Percentiles rank a stretch among this genome's conserved stretches.
These are phyloP conservation scores for Colletotrichum cereale DNA, from an alignment of 2,329 filamentous ascomycete genomes.

Conservation along the genomic window DNA sequence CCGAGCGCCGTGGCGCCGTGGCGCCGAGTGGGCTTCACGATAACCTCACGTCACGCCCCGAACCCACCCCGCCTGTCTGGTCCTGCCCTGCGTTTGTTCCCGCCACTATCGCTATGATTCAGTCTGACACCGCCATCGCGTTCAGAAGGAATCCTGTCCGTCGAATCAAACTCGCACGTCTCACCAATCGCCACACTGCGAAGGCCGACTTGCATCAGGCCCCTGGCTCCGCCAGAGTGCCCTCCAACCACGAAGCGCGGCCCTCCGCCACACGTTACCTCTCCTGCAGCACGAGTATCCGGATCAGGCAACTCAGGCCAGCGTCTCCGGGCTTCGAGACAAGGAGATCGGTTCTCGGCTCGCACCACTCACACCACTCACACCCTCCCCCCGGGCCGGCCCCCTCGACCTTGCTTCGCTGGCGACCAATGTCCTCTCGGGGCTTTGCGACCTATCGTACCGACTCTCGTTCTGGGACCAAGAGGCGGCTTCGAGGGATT, in stretches of 20 bases:
- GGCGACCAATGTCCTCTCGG: constrained; percentile 21
- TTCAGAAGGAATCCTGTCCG: neutral
- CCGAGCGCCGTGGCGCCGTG: constrained; percentile 11
- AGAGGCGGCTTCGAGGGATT: neutral
- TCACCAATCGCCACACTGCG: constrained; percentile 27
- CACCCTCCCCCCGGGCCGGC: constrained; percentile 25
- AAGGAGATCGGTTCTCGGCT: constrained; percentile 39
- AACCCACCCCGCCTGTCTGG: constrained; percentile 14
- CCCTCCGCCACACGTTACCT: constrained; percentile 14
- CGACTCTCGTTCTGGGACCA: neutral
- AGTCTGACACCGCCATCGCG: neutral
- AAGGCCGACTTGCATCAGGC: neutral
- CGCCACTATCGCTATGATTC: constrained; percentile 9
- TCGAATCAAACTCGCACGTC: constrained; percentile 12
- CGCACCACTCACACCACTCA: constrained; percentile 33
- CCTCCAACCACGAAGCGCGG: constrained; percentile 18
- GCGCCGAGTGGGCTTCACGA: constrained; percentile 29
- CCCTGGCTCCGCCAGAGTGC: constrained; percentile 7
- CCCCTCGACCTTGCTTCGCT: constrained; percentile 34
- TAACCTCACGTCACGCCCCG: constrained; percentile 27
- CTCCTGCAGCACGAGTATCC: constrained; percentile 23
- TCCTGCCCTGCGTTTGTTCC: constrained; percentile 17
- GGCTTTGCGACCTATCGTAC: constrained; percentile 32
- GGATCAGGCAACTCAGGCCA: constrained; percentile 23
- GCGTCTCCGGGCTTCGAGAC: constrained; percentile 20